These are phyloP conservation scores for Trichosporon coremiiforme DNA, from an alignment of 1,284 basidiomycete genomes.

Conservation along the genomic window DNA sequence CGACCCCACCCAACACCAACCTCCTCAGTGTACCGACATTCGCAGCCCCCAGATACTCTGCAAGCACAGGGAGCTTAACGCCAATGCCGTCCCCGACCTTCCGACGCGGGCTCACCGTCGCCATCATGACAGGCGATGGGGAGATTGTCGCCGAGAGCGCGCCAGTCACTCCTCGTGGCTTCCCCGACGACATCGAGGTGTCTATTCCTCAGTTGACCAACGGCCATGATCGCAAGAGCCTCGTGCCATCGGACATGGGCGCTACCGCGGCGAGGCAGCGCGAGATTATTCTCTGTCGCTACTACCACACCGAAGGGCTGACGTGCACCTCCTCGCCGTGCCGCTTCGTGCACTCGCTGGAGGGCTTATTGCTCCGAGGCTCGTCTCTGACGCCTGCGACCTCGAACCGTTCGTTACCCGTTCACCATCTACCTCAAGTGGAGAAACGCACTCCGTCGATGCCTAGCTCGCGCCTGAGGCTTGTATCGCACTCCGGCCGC, in stretches of 20 bases:
- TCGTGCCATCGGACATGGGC: slow-evolving; percentile 29
- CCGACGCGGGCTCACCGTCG: slow-evolving; percentile 45
- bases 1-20: slow-evolving; percentile 38
- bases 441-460: neutral
- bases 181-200: neutral
- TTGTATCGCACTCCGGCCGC: neutral
- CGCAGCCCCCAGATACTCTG: slow-evolving; percentile 1
- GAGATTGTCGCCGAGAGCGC: slow-evolving; percentile 41
- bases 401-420: neutral
- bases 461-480: neutral
- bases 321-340: slow-evolving; percentile 57
- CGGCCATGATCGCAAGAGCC: slow-evolving; percentile 35
- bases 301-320: slow-evolving; percentile 55
- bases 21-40: slow-evolving; percentile 29
- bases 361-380: slow-evolving; percentile 15
- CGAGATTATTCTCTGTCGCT: slow-evolving; percentile 54
- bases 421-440: neutral
- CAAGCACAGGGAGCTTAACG: neutral
- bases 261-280: slow-evolving; percentile 24
- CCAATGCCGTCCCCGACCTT: neutral
- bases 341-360: slow-evolving; percentile 54
- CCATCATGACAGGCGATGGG: slow-evolving; percentile 41
- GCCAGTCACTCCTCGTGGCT: slow-evolving; percentile 31
- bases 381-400: neutral
- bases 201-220: slow-evolving; percentile 27